Percentiles rank a stretch among this genome's conserved stretches.
These are phyloP conservation scores for Pharus latifolius DNA, from an alignment of 176 grass and related monocot species.

Conservation along the genomic window DNA sequence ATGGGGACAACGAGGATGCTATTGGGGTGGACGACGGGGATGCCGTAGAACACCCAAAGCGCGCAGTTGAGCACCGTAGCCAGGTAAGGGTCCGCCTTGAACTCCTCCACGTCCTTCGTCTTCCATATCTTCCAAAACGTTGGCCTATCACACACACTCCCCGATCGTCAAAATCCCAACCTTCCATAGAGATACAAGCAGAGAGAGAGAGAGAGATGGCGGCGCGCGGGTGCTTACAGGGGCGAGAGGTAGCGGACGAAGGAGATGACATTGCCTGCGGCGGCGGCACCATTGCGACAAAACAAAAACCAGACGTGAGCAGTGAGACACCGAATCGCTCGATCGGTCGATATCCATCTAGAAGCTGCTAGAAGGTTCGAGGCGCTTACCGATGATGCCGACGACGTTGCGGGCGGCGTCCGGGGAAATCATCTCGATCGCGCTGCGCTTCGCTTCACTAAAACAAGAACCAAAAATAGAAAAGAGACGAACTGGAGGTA, in stretches of 20 bases:
- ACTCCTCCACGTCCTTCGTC: constrained; percentile 29
- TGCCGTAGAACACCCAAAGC: constrained; percentile 41
- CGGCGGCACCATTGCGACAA: neutral
- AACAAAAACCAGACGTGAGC: neutral
- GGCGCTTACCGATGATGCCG: constrained; percentile 31
- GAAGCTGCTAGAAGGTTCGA: neutral
- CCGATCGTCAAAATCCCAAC: neutral
- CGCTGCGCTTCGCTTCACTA: too few relatives aligned
- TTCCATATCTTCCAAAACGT: constrained; percentile 26
- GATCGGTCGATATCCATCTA: neutral
- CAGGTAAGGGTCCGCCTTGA: constrained; percentile 35
- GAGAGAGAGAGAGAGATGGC: neutral
- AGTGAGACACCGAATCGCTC: neutral
- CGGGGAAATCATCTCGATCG: constrained; percentile 2
- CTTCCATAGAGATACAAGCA: neutral
- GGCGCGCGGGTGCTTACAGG: constrained; percentile 22
- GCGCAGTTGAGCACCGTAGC: constrained; percentile 46
- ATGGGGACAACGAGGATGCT: constrained; percentile 60
- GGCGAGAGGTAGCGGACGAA: constrained; percentile 79
- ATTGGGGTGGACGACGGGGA: constrained; percentile 78
- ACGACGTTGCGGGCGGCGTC: constrained; percentile 31
- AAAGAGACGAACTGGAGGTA: neutral
- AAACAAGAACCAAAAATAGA: too few relatives aligned
- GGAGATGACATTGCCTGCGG: constrained; percentile 65
- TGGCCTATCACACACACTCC: constrained; percentile 27